phyloP scores from a whole-genome alignment of 2,329 filamentous ascomycete genomes.

The Pseudogymnoascus sp. region DNA sequence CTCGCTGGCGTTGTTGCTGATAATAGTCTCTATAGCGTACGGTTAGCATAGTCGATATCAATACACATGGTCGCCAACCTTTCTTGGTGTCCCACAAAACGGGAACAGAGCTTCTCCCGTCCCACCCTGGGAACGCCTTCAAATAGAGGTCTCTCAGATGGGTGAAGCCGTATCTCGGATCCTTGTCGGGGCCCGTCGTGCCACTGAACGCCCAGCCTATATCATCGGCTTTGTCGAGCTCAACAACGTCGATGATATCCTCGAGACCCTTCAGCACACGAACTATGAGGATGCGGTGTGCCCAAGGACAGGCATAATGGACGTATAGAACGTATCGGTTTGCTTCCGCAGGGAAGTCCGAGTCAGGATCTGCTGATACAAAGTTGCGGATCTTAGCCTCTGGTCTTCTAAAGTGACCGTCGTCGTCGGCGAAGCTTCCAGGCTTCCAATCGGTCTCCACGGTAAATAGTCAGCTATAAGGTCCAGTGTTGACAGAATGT shows the following conservation, averaged over 20 bases:
- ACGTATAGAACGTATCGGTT: slow-evolving; percentile 52
- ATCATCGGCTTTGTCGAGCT: neutral
- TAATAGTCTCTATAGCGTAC: slow-evolving; percentile 43
- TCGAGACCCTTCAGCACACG: slow-evolving; percentile 66
- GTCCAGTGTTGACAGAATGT: neutral
- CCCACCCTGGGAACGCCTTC: slow-evolving; percentile 47
- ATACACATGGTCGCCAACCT: neutral
- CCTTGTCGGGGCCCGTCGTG: neutral
- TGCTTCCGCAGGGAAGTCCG: slow-evolving; percentile 50
- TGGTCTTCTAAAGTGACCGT: slow-evolving; percentile 84
- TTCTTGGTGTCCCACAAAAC: slow-evolving; percentile 61
- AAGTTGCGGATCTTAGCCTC: slow-evolving; percentile 64
- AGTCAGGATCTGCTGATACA: slow-evolving; percentile 35
- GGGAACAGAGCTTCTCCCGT: slow-evolving; percentile 65
- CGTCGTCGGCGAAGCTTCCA: slow-evolving; percentile 50
- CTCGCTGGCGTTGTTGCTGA: slow-evolving; percentile 70
- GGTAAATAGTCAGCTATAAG: neutral
- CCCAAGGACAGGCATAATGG: slow-evolving; percentile 30
- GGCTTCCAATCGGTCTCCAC: neutral
- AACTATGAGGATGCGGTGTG: slow-evolving; percentile 65
- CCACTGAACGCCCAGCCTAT: neutral
- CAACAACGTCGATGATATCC: slow-evolving; percentile 51
- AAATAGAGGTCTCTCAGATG: slow-evolving; percentile 62
- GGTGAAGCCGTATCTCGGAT: slow-evolving; percentile 37
- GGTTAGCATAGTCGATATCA: neutral